Evolutionary conservation across 1,284 basidiomycete genomes (phyloP).

Genomic region (Ustilago curta): DNA sequence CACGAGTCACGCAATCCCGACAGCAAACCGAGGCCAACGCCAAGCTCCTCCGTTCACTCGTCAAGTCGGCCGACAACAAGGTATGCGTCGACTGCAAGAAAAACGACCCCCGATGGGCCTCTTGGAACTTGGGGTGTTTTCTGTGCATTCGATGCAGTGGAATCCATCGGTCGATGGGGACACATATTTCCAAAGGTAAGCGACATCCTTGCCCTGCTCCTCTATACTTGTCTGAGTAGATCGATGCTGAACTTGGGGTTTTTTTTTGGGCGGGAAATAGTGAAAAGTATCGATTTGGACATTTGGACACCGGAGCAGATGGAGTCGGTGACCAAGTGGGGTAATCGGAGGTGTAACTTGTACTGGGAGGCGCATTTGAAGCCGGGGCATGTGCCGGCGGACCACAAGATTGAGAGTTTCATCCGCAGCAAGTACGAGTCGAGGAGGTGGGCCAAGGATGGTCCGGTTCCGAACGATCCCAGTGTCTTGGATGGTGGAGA

Average conservation of each 20-base stretch:
- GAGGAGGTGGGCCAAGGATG: slow-evolving; percentile 90
- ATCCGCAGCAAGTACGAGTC: slow-evolving; percentile 97
- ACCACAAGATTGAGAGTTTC: slow-evolving; percentile 98
- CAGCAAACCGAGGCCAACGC: slow-evolving; percentile 68
- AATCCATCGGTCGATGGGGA: slow-evolving; percentile 97
- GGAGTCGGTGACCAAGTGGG: slow-evolving; percentile 84
- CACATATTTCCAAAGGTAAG: slow-evolving; percentile 74
- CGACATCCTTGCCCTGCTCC: background rate
- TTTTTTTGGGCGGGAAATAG: slow-evolving; percentile 66
- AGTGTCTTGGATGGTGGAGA: slow-evolving; percentile 77
- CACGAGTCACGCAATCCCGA: slow-evolving; percentile 62
- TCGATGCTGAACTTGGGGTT: background rate
- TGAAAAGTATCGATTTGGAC: slow-evolving; percentile 97
- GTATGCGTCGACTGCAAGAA: slow-evolving; percentile 74
- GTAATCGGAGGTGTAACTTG: slow-evolving; percentile 87
- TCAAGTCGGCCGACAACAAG: slow-evolving; percentile 85
- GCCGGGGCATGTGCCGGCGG: slow-evolving; percentile 89
- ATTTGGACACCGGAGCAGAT: slow-evolving; percentile 98
- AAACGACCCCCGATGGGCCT: slow-evolving; percentile 92
- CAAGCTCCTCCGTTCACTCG: slow-evolving; percentile 59
- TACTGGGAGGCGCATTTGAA: slow-evolving; percentile 99
- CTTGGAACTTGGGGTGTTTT: slow-evolving; percentile 95
- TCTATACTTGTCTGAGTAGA: background rate
- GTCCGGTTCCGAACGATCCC: slow-evolving; percentile 84
- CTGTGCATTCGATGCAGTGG: slow-evolving; percentile 98